Evolutionary conservation across 805 yeast genomes (phyloP).

Genomic region (Suhomyces pyralidae): DNA sequence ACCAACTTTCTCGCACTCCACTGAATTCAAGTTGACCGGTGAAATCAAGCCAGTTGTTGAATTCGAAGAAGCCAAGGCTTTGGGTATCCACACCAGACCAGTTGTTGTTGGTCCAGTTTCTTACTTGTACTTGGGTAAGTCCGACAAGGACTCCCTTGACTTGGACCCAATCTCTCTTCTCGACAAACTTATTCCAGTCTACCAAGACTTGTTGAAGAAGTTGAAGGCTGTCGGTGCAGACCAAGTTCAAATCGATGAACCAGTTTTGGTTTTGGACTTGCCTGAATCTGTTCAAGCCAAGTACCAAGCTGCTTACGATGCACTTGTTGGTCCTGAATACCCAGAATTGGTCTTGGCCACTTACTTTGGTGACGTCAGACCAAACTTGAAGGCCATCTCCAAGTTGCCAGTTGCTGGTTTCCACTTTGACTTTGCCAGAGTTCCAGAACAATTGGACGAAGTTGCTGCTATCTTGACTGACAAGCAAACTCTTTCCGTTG

Average conservation of each 20-base stretch:
- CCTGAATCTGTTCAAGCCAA: slow-evolving; percentile 80
- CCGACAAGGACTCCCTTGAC: slow-evolving; percentile 96
- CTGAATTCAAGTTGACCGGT: slow-evolving; percentile 81
- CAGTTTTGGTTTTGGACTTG: slow-evolving; percentile 90
- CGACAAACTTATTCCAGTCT: slow-evolving; percentile 88
- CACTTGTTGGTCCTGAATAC: slow-evolving; percentile 54
- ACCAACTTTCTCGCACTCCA: slow-evolving; percentile 95
- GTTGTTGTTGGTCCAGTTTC: slow-evolving; percentile 96
- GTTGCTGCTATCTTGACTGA: slow-evolving; percentile 64
- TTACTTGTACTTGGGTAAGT: slow-evolving; percentile 91
- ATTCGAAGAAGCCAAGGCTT: slow-evolving; percentile 94
- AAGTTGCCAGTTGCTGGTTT: slow-evolving; percentile 89
- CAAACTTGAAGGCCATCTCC: slow-evolving; percentile 87
- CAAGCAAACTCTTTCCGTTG: slow-evolving; percentile 84
- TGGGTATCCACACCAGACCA: slow-evolving; percentile 97
- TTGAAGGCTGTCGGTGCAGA: slow-evolving; percentile 93
- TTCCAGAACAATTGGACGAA: slow-evolving; percentile 91
- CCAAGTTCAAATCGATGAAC: slow-evolving; percentile 96
- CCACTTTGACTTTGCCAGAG: slow-evolving; percentile 96
- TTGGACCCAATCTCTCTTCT: slow-evolving; percentile 89
- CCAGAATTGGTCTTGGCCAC: slow-evolving; percentile 85
- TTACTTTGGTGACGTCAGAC: slow-evolving; percentile 98
- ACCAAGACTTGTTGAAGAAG: slow-evolving; percentile 83
- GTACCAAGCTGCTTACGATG: slow-evolving; percentile 83
- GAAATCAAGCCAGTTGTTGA: slow-evolving; percentile 97